phyloP scores from a whole-genome alignment of 1,139 yeast species.

The Saccharomyces uvarum region DNA sequence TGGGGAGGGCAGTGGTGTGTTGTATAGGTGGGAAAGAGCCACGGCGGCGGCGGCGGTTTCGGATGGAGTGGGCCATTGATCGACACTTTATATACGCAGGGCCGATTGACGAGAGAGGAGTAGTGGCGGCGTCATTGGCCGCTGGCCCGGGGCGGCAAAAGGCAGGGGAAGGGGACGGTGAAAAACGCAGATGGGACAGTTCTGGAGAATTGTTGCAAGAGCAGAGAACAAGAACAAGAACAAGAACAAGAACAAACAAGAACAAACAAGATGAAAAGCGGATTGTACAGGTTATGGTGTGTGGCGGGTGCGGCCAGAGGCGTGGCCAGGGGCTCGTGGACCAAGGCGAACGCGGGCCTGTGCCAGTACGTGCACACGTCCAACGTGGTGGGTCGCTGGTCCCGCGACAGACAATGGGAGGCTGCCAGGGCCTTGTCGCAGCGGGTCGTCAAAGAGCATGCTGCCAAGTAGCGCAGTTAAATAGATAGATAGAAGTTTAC shows the following conservation, averaged over 20 bases:
- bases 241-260: not conserved
- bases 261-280: not conserved
- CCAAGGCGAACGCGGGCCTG: not conserved
- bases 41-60: conserved; percentile 1
- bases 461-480: not conserved
- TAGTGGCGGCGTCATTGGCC: conserved; percentile 1
- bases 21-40: not conserved
- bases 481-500: not conserved
- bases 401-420: not conserved
- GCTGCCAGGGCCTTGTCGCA: not conserved
- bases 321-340: not conserved
- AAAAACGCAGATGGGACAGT: not conserved
- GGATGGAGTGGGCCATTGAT: not conserved
- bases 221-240: not conserved
- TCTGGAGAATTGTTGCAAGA: not conserved
- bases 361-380: not conserved
- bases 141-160: not conserved
- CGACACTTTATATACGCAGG: conserved; percentile 1
- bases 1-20: not conserved
- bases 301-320: not conserved
- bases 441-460: not conserved
- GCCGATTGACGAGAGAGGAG: conserved; percentile 1
- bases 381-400: not conserved
- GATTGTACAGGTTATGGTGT: not conserved
- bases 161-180: conserved; percentile 1